phyloP scores from a whole-genome alignment of 352 stramenopile species.

The Phytophthora pseudosyringae region DNA sequence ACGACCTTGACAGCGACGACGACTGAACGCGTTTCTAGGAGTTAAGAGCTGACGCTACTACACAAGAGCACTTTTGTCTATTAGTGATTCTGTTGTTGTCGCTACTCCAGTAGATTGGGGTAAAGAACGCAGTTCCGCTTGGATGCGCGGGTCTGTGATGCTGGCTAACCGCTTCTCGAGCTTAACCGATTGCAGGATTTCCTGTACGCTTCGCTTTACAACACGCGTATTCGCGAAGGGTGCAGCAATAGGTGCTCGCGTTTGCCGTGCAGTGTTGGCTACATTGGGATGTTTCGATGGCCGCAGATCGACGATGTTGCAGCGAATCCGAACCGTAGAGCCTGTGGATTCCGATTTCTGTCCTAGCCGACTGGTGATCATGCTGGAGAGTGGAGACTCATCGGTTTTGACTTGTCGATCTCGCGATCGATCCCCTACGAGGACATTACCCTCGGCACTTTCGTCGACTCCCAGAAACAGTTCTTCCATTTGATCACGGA shows the following conservation, averaged over 20 bases:
- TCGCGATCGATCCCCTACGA: background rate
- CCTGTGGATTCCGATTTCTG: slow-evolving; percentile 46
- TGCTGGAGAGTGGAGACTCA: slow-evolving; percentile 24
- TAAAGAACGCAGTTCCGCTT: slow-evolving; percentile 19
- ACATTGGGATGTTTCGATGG: slow-evolving; percentile 3
- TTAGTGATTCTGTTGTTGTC: slow-evolving; percentile 33
- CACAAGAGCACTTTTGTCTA: slow-evolving; percentile 32
- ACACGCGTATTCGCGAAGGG: slow-evolving; percentile 21
- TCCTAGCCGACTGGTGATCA: slow-evolving; percentile 40
- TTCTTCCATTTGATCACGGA: slow-evolving; percentile 63
- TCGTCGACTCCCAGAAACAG: slow-evolving; percentile 63
- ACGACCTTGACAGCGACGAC: slow-evolving; percentile 92
- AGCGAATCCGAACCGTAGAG: slow-evolving; percentile 51
- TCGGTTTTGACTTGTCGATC: slow-evolving; percentile 12
- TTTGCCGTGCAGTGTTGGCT: background rate
- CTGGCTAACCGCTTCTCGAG: slow-evolving; percentile 49
- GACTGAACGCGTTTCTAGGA: slow-evolving; percentile 48
- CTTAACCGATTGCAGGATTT: slow-evolving; percentile 67
- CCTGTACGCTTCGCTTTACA: slow-evolving; percentile 78
- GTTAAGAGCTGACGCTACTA: slow-evolving; percentile 12
- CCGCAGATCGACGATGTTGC: slow-evolving; percentile 38
- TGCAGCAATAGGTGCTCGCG: background rate
- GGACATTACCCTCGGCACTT: slow-evolving; percentile 7
- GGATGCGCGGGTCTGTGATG: slow-evolving; percentile 18
- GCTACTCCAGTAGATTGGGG: slow-evolving; percentile 2